Conservation (phyloP, 129 eudicot species). For the Arctium minus region DNA sequence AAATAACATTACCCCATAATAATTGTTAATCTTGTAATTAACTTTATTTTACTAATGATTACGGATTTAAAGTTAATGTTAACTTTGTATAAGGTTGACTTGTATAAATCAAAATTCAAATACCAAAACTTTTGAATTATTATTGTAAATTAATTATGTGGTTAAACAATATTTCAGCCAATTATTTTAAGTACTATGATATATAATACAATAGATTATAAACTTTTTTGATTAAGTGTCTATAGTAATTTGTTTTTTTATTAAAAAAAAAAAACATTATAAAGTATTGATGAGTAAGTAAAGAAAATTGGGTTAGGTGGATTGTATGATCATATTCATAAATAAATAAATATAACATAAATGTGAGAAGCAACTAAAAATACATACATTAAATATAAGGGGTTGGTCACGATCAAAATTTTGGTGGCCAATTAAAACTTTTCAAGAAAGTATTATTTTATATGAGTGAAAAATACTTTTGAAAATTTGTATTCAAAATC, state of each 20-base stretch:
- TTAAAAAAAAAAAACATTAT: neutral
- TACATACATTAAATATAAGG: neutral
- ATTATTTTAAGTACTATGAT: too few relatives aligned
- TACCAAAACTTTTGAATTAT: neutral
- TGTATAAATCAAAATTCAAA: neutral
- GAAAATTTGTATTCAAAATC: neutral
- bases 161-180: too few relatives aligned
- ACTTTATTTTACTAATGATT: neutral
- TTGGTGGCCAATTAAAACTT: conserved; percentile 5
- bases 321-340: neutral
- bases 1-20: too few relatives aligned
- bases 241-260: neutral
- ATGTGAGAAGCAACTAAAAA: neutral
- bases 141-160: too few relatives aligned
- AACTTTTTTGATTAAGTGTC: neutral
- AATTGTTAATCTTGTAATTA: neutral
- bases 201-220: too few relatives aligned
- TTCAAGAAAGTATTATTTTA: neutral
- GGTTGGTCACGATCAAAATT: neutral
- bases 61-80: neutral
- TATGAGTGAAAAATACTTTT: neutral
- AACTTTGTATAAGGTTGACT: neutral
- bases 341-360: neutral
- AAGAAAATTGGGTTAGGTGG: conserved; percentile 1
- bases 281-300: neutral